These are phyloP conservation scores for Blastobotrys indianensis DNA, from an alignment of 1,139 yeast genomes.

Conservation along the genomic window DNA sequence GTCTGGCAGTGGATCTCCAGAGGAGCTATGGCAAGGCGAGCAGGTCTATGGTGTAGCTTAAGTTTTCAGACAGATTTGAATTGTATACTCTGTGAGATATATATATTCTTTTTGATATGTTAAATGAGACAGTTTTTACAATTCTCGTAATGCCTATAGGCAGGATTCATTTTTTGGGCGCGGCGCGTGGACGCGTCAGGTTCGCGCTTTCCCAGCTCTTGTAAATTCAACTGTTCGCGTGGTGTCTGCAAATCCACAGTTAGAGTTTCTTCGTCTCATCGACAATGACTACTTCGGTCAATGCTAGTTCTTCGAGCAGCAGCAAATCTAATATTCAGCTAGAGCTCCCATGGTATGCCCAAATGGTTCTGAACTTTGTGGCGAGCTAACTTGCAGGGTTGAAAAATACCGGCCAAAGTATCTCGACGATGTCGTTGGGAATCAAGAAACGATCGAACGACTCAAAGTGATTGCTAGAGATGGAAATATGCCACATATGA, in stretches of 20 bases:
- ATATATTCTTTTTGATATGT: too few relatives aligned
- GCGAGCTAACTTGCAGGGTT: conserved; percentile 49
- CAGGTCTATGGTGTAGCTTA: not conserved
- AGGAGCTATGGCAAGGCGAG: conserved; percentile 10
- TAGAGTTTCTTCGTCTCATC: too few relatives aligned
- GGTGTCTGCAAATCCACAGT: not conserved
- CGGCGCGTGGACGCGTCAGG: not conserved
- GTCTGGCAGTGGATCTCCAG: conserved; percentile 7
- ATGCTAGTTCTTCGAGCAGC: not conserved
- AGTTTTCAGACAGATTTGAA: too few relatives aligned
- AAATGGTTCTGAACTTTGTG: too few relatives aligned
- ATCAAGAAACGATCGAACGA: conserved; percentile 81
- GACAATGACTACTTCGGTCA: too few relatives aligned
- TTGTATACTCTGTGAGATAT: too few relatives aligned
- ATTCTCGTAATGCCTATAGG: too few relatives aligned
- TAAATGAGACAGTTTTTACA: too few relatives aligned
- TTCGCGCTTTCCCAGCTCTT: too few relatives aligned
- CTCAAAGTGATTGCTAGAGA: conserved; percentile 78
- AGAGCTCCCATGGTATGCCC: conserved; percentile 25
- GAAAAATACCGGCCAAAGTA: conserved; percentile 86
- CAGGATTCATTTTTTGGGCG: too few relatives aligned
- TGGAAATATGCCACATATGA: conserved; percentile 96
- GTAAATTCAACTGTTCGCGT: not conserved
- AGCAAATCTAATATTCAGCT: conserved; percentile 13
- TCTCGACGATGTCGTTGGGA: conserved; percentile 85